Evolutionary conservation across 148 eudicot genomes (phyloP), one percentile per base, ranked within the genome.

Genomic region (Chenopodium quinoa): DNA sequence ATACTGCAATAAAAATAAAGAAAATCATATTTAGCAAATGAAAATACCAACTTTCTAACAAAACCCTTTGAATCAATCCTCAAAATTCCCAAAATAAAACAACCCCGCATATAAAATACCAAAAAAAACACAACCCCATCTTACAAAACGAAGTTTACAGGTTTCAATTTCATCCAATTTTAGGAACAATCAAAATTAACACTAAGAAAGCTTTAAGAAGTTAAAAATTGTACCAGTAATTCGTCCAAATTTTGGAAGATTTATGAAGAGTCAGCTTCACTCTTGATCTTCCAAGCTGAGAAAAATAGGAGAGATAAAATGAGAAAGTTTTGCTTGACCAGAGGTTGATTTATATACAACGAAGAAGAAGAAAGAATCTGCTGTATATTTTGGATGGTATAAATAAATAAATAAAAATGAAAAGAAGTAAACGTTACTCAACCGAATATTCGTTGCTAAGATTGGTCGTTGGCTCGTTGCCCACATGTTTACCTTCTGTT

Each of bases 401-500:
- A 4, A 17, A 32, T 8, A 65, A 64, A 47, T 8, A 1, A 1
- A 27, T 27, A 27, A 34, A 6, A 23, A 25, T 4, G 44, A 40
- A 2, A 2, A 10, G n/a, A 58, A 76, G 14, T 11, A 32, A 31
- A 48, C 56, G 11, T 0, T 6, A 13, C 4, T 19, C 22, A 29
- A 48, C 17, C 46, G 81, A 79, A 79, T 79, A 79, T 79, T 79
- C 75, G 52, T 75, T 75, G 23, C 11, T 14, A 31, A 40, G 22
- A 2, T 14, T 48, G 77, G 77, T 52, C 72, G 72, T 69, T 69
- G 72, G 46, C 9, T 52, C 72, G 72, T 69, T 69, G 72, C 72
- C 9, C 46, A 69, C 72, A 69, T 69, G 72, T 32, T 69, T 69
- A 27, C 62, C 62, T 13, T 29, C 16, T 67, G 71, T 14, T 67